A percentile compares a stretch with the other conserved stretches of the same genome.
Conservation (phyloP, 2,329 filamentous ascomycete species). For the Paraconiothyrium sp. region DNA sequence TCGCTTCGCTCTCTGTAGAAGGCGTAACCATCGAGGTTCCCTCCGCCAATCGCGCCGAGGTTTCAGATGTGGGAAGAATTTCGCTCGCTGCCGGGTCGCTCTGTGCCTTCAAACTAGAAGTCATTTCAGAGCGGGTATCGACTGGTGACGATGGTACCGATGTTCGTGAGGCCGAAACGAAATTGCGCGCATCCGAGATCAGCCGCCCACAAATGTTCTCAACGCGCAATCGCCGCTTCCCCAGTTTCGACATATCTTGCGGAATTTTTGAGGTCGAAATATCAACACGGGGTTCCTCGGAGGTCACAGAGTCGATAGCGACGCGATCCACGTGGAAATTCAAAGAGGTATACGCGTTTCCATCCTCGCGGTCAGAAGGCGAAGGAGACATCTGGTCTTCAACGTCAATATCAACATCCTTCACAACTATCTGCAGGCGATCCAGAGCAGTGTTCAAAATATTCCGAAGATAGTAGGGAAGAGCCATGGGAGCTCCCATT, state of each 20-base stretch:
- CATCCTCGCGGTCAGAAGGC: constrained; percentile 61
- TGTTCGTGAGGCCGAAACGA: constrained; percentile 67
- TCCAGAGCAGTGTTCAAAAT: constrained; percentile 80
- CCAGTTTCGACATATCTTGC: constrained; percentile 59
- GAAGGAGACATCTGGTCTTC: constrained; percentile 63
- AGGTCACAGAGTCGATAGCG: constrained; percentile 70
- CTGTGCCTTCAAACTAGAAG: constrained; percentile 27
- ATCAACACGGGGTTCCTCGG: constrained; percentile 37
- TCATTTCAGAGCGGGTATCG: constrained; percentile 56
- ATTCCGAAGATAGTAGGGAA: constrained; percentile 75
- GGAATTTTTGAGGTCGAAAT: constrained; percentile 25
- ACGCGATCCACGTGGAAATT: constrained; percentile 72
- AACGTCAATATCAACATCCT: constrained; percentile 71
- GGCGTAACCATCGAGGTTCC: background rate
- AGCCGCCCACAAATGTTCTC: constrained; percentile 70
- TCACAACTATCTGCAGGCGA: constrained; percentile 72
- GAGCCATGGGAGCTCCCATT: constrained; percentile 74
- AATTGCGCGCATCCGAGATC: constrained; percentile 73
- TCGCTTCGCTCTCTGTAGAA: background rate
- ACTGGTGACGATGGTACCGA: constrained; percentile 68
- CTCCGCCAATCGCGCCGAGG: constrained; percentile 6
- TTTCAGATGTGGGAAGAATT: constrained; percentile 11
- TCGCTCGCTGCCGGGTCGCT: constrained; percentile 32
- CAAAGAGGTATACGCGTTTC: constrained; percentile 66
- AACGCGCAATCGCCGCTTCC: constrained; percentile 72